phyloP scores from a whole-genome alignment of 441 rosid genomes.

The Arabidopsis lyrata region DNA sequence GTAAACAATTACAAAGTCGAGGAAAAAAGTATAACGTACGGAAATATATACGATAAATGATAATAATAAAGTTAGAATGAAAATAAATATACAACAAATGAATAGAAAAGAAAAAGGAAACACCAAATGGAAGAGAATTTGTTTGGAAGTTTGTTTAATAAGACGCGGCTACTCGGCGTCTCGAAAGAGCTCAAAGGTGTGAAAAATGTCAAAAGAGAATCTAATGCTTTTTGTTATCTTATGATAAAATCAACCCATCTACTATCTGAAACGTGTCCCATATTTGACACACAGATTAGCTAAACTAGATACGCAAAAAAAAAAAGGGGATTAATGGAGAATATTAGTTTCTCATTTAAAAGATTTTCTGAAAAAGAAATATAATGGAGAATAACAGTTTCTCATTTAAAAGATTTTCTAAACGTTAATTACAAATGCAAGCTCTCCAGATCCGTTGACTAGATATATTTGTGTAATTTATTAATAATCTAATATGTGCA shows the following conservation, averaged over 20 bases:
- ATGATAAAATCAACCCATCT: not conserved
- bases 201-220: constrained; percentile 41
- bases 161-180: constrained; percentile 46
- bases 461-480: not conserved
- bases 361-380: not conserved
- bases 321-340: not conserved
- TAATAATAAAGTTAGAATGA: not conserved
- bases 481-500: not conserved
- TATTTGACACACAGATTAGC: constrained; percentile 21
- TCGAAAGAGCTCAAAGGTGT: constrained; percentile 32
- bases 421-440: not conserved
- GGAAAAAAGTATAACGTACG: constrained; percentile 5
- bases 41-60: not conserved
- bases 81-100: not conserved
- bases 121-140: constrained; percentile 14
- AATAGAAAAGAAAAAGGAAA: not conserved
- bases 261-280: constrained; percentile 31
- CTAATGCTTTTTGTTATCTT: constrained; percentile 12
- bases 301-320: constrained; percentile 5
- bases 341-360: too few species aligned
- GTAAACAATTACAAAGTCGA: not conserved
- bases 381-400: not conserved
- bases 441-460: too few species aligned
- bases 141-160: constrained; percentile 10
- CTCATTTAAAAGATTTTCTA: not conserved